Evolutionary conservation across 257 asterid species (phyloP).

Genomic region (Ilex aquifolium): DNA sequence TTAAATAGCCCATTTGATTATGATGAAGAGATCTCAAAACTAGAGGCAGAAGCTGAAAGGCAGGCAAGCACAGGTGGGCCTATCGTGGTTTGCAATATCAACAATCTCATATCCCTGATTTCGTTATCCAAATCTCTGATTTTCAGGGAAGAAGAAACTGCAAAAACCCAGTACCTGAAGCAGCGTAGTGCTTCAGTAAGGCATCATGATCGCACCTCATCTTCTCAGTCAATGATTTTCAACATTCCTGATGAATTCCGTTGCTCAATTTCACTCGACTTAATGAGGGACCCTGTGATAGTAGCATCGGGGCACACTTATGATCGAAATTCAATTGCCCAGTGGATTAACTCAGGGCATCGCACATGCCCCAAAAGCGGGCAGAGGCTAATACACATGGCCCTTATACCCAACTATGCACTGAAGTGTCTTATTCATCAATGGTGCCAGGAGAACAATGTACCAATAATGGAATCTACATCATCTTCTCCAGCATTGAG

Average conservation of each 20-base stretch:
- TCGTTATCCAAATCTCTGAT: slow-evolving; percentile 39
- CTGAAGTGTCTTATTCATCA: slow-evolving; percentile 60
- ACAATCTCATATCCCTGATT: slow-evolving; percentile 58
- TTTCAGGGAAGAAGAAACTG: slow-evolving; percentile 27
- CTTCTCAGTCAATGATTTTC: slow-evolving; percentile 30
- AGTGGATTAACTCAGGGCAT: slow-evolving; percentile 86
- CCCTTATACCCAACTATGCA: slow-evolving; percentile 75
- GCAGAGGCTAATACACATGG: slow-evolving; percentile 80
- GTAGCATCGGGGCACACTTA: slow-evolving; percentile 86
- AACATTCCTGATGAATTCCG: slow-evolving; percentile 68
- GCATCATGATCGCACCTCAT: slow-evolving; percentile 31
- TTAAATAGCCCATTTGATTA: slow-evolving; percentile 32
- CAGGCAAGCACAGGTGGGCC: slow-evolving; percentile 93
- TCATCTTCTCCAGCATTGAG: slow-evolving; percentile 36
- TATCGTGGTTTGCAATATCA: slow-evolving; percentile 55
- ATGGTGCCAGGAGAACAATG: slow-evolving; percentile 75
- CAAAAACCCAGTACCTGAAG: slow-evolving; percentile 34
- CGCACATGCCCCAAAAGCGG: slow-evolving; percentile 86
- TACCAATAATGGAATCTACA: slow-evolving; percentile 34
- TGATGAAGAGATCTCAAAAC: slow-evolving; percentile 64
- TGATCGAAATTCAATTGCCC: slow-evolving; percentile 66
- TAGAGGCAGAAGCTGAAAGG: slow-evolving; percentile 57
- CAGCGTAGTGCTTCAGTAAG: slow-evolving; percentile 27
- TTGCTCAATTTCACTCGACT: slow-evolving; percentile 78
- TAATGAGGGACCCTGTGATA: slow-evolving; percentile 82